Evolutionary conservation across 495 filamentous ascomycete species (phyloP), one percentile per base, ranked within the genome.

Genomic region (Cercophora sp.): DNA sequence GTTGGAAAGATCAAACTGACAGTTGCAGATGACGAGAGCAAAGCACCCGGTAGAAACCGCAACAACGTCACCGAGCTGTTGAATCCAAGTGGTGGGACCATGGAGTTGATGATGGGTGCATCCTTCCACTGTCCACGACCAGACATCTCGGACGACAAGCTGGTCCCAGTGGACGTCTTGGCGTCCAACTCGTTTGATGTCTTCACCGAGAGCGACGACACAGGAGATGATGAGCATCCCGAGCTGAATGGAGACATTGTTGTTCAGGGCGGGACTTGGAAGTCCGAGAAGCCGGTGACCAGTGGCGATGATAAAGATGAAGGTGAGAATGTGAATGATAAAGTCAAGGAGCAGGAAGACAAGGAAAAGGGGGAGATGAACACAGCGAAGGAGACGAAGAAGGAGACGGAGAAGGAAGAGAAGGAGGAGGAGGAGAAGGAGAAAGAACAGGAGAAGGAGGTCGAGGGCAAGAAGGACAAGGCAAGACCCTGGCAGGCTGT

Each of bases 51-150:
- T 13, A 6, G 29, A 6, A 32, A 13, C 29, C 27, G n/a, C 44
- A 29, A 47, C 25, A 25, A 25, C 44, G 20, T 16, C 22, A 3
- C 22, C 20, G 44, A 29, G n/a, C 16, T n/a, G 5, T 25, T 47
- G 22, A 34, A 47, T 31, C 44, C 44, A 10, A 32, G n/a, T 13
- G 44, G 44, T n/a, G 44, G 44, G 11, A 47, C 44, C 13, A 25
- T 47, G 11, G 22, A 25, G 22, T 25, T 47, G 11, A 47, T 47
- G 44, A 47, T 47, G 44, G 44, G 44, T 13, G 25, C 26, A n/a
- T 29, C 26, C 13, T 47, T 47, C 44, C 22, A 29, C 25, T 16
- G 16, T 8, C 44, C 44, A 13, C 22, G 13, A 25, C 44, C 44
- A 11, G 11, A 15, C 26, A 25, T 47, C 44, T 27, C 44, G 8